Conservation (phyloP, 441 rosid species). For the Macaranga tanarius region DNA sequence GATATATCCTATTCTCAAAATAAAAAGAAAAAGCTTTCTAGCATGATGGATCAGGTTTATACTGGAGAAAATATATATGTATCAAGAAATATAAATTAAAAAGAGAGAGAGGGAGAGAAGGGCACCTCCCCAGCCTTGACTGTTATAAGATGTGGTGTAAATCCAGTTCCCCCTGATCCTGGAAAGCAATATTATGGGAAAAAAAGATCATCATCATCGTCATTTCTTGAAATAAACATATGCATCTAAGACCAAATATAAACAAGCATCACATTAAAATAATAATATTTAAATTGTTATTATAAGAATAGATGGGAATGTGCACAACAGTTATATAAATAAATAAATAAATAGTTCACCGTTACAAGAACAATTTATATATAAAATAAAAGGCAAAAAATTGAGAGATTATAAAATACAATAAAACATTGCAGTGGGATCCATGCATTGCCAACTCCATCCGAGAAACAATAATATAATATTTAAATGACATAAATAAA, state of each 20-base stretch:
- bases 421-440: background rate
- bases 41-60: background rate
- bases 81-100: background rate
- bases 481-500: background rate
- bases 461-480: background rate
- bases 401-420: too few species aligned
- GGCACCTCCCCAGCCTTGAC: conserved; percentile 78
- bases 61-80: background rate
- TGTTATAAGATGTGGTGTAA: conserved; percentile 70
- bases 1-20: too few species aligned
- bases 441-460: background rate
- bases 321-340: background rate
- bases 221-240: background rate
- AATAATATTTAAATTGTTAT: too few species aligned
- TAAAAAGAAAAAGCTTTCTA: background rate
- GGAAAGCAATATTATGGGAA: conserved; percentile 23
- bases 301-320: too few species aligned
- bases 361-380: too few species aligned
- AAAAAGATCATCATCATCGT: background rate
- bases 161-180: conserved; percentile 65
- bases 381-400: too few species aligned
- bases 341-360: too few species aligned
- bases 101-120: background rate
- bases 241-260: background rate
- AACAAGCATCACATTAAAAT: too few species aligned